Evolutionary conservation across 306 rosid genomes (phyloP), one percentile per base, ranked within the genome.

Genomic region (Cicer judaicum): DNA sequence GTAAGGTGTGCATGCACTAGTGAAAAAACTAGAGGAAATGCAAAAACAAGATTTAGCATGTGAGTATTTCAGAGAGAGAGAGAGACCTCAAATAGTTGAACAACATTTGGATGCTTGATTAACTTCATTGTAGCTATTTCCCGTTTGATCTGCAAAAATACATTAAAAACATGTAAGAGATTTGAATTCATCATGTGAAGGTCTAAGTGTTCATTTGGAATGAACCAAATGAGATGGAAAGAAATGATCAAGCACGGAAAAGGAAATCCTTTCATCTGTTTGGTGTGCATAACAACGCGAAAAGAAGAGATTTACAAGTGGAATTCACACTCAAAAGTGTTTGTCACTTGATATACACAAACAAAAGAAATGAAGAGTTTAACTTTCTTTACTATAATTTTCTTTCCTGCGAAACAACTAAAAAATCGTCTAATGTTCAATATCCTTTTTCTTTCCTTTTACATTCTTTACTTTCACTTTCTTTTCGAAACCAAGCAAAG

Each of bases 71-170:
- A 24, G 34, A 24, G 34, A 24, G 29, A 24, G 29, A 24, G 11
- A 53, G 70, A 70, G 39, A 93, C 99, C 99, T 94, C 99, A 60
- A 70, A 90, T 53, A 92, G 72, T 78, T 38, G 86, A 55, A 94
- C 96, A 72, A 94, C 99, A 81, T 94, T 88, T 14, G 99, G 99
- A 89, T 94, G 99, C 91, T 90, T 89, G 76, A 94, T 86, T 78
- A 94, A 82, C 86, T 94, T 94, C 99, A 94, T 94, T 14, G 96
- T 94, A n/a, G 90, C 99, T 46, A 94, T 70, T 82, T 94, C 99
- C 71, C 97, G 81, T 84, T 70, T 88, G 80, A 94, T 94, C 99
- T 94, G 91, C 47, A 68, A 73, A 75, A 77, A 69, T 7, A 64
- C 54, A 78, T 48, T 24, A 63, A 39, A 78, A 73, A 54, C 13